phyloP scores from a whole-genome alignment of 176 grass and related monocot genomes.

The Ampelocalamus luodianensis region DNA sequence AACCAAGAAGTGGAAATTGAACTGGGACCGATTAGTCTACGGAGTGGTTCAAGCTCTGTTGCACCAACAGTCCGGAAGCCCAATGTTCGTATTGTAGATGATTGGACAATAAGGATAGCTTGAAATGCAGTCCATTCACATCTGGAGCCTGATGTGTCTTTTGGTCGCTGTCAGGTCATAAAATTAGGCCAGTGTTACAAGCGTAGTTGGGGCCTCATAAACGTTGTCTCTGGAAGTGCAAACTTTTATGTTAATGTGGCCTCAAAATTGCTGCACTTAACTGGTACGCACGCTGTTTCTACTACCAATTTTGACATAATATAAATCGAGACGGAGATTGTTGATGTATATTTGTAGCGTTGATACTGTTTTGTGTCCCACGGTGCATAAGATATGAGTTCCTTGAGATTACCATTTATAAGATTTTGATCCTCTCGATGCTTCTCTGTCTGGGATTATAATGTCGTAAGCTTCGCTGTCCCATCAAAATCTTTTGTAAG shows the following conservation, averaged over 20 bases:
- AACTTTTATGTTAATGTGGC: conserved; percentile 12
- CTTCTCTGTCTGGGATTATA: conserved; percentile 1
- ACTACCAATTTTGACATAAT: conserved; percentile 48
- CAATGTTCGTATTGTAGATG: conserved; percentile 66
- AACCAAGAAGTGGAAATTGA: conserved; percentile 69
- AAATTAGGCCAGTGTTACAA: conserved; percentile 39
- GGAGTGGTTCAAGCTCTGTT: conserved; percentile 58
- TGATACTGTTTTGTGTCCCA: conserved; percentile 28
- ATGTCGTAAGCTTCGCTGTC: not conserved
- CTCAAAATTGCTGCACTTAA: conserved; percentile 25
- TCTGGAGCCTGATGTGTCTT: conserved; percentile 39
- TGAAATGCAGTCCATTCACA: conserved; percentile 39
- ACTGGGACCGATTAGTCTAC: conserved; percentile 69
- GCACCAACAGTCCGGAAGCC: conserved; percentile 77
- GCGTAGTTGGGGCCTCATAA: conserved; percentile 23
- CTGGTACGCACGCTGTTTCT: conserved; percentile 31
- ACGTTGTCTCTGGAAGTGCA: not conserved
- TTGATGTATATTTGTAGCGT: conserved; percentile 51
- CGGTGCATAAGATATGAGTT: conserved; percentile 14
- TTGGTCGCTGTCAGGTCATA: conserved; percentile 39
- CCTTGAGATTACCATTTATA: not conserved
- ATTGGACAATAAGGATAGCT: conserved; percentile 76
- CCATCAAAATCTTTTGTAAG: not conserved
- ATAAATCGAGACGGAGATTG: conserved; percentile 18
- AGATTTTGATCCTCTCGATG: not conserved